These are phyloP conservation scores for Pythium aristosporum DNA, from an alignment of 352 stramenopile species.

Conservation along the genomic window DNA sequence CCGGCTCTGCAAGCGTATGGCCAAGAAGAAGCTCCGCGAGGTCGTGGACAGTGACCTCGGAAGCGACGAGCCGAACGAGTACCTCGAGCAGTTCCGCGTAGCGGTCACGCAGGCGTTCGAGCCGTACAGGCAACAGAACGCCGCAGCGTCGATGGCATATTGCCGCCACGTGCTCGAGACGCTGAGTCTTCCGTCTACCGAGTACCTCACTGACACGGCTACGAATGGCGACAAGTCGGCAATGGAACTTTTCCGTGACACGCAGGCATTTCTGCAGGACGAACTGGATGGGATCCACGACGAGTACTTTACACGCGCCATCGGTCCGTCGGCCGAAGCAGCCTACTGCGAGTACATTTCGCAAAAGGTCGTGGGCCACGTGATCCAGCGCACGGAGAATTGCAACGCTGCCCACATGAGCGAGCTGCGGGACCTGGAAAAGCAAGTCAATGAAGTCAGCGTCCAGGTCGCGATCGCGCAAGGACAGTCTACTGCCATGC, in stretches of 20 bases:
- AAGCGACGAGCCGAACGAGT: constrained; percentile 58
- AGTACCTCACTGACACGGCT: constrained; percentile 38
- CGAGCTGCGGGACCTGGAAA: constrained; percentile 73
- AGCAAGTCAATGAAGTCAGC: constrained; percentile 79
- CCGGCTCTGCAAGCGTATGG: constrained; percentile 64
- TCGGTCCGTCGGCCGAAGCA: constrained; percentile 75
- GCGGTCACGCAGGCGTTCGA: constrained; percentile 45
- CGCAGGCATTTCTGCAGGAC: constrained; percentile 57
- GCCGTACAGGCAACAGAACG: constrained; percentile 73
- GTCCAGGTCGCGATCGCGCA: constrained; percentile 81
- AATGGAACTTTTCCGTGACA: constrained; percentile 75
- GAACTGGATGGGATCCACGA: constrained; percentile 51
- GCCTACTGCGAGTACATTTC: constrained; percentile 86
- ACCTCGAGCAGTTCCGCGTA: constrained; percentile 62
- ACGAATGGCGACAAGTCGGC: constrained; percentile 54
- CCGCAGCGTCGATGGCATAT: constrained; percentile 80
- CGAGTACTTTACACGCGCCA: constrained; percentile 56
- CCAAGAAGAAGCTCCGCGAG: constrained; percentile 72
- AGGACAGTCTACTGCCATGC: constrained; percentile 79
- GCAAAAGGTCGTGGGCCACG: constrained; percentile 62
- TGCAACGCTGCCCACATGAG: constrained; percentile 75
- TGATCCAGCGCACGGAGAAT: constrained; percentile 77
- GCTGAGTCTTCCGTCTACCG: constrained; percentile 36
- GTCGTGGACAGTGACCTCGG: constrained; percentile 68
- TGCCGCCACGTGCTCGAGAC: constrained; percentile 62